Evolutionary conservation across 148 eudicot species (phyloP).

Genomic region (Silene uniflora): DNA sequence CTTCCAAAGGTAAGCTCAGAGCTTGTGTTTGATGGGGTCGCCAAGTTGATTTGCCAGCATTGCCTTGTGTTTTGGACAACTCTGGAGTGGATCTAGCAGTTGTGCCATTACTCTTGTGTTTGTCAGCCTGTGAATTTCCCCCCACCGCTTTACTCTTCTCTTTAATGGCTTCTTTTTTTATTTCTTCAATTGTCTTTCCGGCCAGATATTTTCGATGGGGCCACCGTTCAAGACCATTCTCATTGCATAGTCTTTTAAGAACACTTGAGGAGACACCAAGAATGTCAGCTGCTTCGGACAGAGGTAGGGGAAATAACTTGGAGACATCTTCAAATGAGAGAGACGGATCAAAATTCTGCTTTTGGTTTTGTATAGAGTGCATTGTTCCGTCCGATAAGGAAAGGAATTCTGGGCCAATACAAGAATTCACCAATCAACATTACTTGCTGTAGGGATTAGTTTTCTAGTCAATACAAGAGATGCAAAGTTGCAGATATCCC

Average conservation of each 20-base stretch:
- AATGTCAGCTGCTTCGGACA: slow-evolving; percentile 55
- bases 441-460: background rate
- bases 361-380: slow-evolving; percentile 32
- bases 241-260: slow-evolving; percentile 50
- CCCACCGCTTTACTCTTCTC: slow-evolving; percentile 36
- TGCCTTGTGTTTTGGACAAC: slow-evolving; percentile 32
- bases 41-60: slow-evolving; percentile 33
- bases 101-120: slow-evolving; percentile 27
- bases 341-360: slow-evolving; percentile 26
- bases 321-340: slow-evolving; percentile 51
- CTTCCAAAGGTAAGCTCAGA: slow-evolving; percentile 27
- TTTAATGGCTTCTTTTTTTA: slow-evolving; percentile 42
- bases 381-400: slow-evolving; percentile 20
- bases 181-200: slow-evolving; percentile 59
- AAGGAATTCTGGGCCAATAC: background rate
- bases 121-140: slow-evolving; percentile 27
- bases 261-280: slow-evolving; percentile 47
- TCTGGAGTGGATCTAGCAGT: slow-evolving; percentile 21
- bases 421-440: background rate
- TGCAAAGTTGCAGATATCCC: background rate
- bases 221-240: slow-evolving; percentile 66
- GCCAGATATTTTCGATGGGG: slow-evolving; percentile 53
- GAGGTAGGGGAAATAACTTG: slow-evolving; percentile 46
- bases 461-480: background rate
- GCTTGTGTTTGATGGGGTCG: slow-evolving; percentile 27